These are phyloP conservation scores for Podila clonocystis DNA, from an alignment of 192 early-diverging fungal genomes.

Conservation along the genomic window DNA sequence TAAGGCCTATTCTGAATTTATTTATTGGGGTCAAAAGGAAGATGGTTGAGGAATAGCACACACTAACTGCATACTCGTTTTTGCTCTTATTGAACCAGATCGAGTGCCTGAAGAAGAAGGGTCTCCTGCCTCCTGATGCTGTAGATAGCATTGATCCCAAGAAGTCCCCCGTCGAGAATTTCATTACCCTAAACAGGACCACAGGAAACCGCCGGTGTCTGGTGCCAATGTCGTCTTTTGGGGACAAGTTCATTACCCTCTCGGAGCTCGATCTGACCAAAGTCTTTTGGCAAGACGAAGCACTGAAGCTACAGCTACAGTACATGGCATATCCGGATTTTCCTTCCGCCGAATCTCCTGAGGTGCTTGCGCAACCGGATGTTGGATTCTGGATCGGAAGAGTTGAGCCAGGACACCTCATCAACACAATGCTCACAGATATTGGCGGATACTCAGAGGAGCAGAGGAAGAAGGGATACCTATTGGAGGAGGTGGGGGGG, in stretches of 20 bases:
- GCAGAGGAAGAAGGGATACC: neutral
- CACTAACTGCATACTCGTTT: no score
- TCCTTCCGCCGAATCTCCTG: neutral
- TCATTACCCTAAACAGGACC: no score
- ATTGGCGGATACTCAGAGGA: conserved; percentile 7
- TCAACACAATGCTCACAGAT: conserved; percentile 2
- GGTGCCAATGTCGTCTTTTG: neutral
- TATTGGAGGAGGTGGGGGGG: no score
- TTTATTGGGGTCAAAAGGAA: no score
- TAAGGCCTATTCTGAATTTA: neutral
- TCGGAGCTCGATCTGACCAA: conserved; percentile 7
- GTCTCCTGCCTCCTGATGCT: no score
- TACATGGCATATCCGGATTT: neutral
- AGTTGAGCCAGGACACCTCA: neutral
- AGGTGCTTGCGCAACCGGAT: neutral
- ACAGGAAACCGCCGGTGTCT: neutral
- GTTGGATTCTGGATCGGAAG: conserved; percentile 2
- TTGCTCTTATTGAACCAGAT: no score
- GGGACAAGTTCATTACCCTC: neutral
- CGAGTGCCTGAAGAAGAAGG: no score
- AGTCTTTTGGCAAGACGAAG: conserved; percentile 1
- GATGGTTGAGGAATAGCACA: no score
- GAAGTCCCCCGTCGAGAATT: no score
- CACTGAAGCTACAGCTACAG: neutral
- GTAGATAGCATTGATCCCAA: no score